Percentiles rank a stretch among this genome's conserved stretches.
These are phyloP conservation scores for Stephanodiscus triporus DNA, from an alignment of 108 stramenopile genomes.

Conservation along the genomic window DNA sequence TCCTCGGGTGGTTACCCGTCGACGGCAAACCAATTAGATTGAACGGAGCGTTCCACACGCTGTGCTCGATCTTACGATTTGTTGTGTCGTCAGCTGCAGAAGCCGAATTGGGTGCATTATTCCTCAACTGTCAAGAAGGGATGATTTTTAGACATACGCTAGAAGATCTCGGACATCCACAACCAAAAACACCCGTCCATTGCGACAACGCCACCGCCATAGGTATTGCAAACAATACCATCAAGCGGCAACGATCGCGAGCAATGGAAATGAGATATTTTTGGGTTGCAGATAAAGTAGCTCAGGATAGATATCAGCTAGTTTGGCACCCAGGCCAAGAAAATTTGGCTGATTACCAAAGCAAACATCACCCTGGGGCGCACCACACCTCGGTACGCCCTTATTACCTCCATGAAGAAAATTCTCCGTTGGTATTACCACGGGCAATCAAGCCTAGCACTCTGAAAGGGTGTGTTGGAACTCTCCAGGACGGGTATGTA, in stretches of 20 bases:
- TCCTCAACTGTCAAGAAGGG: neutral
- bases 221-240: neutral
- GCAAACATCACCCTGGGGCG: neutral
- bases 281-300: neutral
- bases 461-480: neutral
- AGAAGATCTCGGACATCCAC: neutral
- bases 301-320: neutral
- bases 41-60: neutral
- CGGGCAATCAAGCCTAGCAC: neutral
- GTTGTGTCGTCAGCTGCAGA: neutral
- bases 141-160: neutral
- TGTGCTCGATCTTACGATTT: neutral
- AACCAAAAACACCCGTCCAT: neutral
- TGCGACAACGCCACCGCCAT: neutral
- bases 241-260: neutral
- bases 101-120: neutral
- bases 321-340: neutral
- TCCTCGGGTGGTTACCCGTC: too few species aligned
- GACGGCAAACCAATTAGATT: neutral
- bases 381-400: neutral
- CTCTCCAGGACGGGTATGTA: too few species aligned
- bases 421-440: neutral
- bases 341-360: neutral
- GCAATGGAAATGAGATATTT: conserved; percentile 5
- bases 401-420: neutral